phyloP scores from a whole-genome alignment of 2,329 filamentous ascomycete species.

The Gremmenia infestans region DNA sequence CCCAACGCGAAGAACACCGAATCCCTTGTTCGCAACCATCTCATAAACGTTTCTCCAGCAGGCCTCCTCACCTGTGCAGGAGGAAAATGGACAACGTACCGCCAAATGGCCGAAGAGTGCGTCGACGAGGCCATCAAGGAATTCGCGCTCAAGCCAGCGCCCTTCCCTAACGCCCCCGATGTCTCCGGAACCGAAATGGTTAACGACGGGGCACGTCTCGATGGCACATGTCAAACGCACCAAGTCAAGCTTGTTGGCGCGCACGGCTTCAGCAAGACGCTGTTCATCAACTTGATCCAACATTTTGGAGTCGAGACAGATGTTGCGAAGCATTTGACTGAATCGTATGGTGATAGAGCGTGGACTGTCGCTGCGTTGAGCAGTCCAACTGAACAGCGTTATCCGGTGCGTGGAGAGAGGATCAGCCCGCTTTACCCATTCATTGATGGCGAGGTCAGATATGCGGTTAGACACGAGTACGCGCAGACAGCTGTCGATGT shows the following conservation, averaged over 20 bases:
- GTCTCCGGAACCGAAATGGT: slow-evolving; percentile 65
- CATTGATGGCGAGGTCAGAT: slow-evolving; percentile 85
- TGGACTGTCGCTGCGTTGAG: slow-evolving; percentile 86
- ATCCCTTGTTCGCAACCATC: slow-evolving; percentile 81
- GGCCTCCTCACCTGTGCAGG: slow-evolving; percentile 81
- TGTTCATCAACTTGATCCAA: slow-evolving; percentile 94
- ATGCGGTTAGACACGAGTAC: slow-evolving; percentile 83
- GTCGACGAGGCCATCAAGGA: slow-evolving; percentile 73
- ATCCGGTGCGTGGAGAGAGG: slow-evolving; percentile 76
- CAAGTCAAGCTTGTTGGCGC: slow-evolving; percentile 76
- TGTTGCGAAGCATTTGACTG: slow-evolving; percentile 81
- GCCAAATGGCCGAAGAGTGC: slow-evolving; percentile 87
- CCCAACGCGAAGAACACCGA: slow-evolving; percentile 82
- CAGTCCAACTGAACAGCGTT: slow-evolving; percentile 68
- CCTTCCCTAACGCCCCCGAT: slow-evolving; percentile 55
- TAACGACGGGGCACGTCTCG: slow-evolving; percentile 64
- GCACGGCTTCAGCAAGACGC: slow-evolving; percentile 81
- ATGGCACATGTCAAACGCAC: slow-evolving; percentile 78
- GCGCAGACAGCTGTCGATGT: slow-evolving; percentile 89
- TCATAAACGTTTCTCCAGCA: slow-evolving; percentile 73
- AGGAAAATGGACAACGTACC: slow-evolving; percentile 90
- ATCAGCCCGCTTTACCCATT: slow-evolving; percentile 82
- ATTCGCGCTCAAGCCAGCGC: slow-evolving; percentile 57
- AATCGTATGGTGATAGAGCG: slow-evolving; percentile 85
- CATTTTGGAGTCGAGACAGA: slow-evolving; percentile 90